Base-by-base conservation (phyloP, 1,284 basidiomycete genomes). In the Tilletia indica region DNA sequence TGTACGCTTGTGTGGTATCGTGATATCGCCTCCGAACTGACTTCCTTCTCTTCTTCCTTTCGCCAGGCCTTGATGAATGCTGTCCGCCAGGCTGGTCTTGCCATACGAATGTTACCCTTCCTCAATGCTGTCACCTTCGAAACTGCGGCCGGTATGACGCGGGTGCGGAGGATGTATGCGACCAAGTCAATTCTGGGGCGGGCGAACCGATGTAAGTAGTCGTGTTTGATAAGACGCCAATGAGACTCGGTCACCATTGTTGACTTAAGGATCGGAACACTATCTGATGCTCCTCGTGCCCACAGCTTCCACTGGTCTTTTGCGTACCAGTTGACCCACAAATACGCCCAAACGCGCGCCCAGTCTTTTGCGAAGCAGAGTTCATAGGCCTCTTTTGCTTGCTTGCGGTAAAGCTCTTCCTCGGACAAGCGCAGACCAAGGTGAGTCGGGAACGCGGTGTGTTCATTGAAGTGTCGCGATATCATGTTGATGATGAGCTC, bases 121-220 rank as follows among this genome's bases (percentile, higher is more conserved):
- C 8, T 8, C 54, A 58, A 58, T 8, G 54, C 54, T 8, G 54
- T 21, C 9, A 58, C 54, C 11, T 21, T 11, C 21, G 8, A 8
- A 8, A 21, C 54, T 8, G 54, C 9, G 8, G 21, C 8, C 11
- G 14, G 54, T 16, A 58, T 9, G 21, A 58, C 54, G 54, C 54
- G 54, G 8, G 54, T 58, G 8, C 9, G 11, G 11, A 58, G 54
- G 54, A 58, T 21, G 21, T 58, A 21, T 8, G 25, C 54, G 14
- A 58, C 54, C 8, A 58, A 21, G 54, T 58, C 54, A 21, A 58
- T 58, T 8, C 54, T 11, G 21, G 54, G 54, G 25, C 54, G 54
- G 14, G 54, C 54, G 54, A 58, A 58, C 8, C 54, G 54, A 25
- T 58, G 54, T 58, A 58, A 58, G 54, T 58, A 58, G 21, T 58